Evolutionary conservation across 73 alveolate species (phyloP), one percentile per base, ranked within the genome.

Genomic region (Blepharisma japonicum): DNA sequence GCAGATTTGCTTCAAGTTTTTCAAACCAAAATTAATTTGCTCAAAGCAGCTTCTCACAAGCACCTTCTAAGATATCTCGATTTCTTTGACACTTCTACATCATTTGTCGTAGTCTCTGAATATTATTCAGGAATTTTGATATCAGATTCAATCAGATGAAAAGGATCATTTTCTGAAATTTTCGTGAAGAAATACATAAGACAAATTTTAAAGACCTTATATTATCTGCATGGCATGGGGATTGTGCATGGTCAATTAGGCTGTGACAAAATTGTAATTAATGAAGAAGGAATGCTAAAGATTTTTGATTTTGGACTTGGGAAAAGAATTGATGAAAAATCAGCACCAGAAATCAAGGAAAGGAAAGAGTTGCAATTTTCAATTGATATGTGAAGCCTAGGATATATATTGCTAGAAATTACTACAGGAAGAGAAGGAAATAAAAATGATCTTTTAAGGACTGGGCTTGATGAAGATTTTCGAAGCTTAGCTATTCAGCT

Each of bases 321-420:
- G n/a, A n/a, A n/a, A 25, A 25, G 23, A 20, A 18, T n/a, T 61
- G 18, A 61, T 61, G 74, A 61, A 25, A 14, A 14, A 14, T 61
- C 74, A 18, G 46, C 49, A 14, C 74, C 74, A 18, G 74, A 61
- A 25, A 9, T 25, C 18, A n/a, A 25, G 46, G 47, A 61, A 61
- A 39, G 74, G 14, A 61, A 25, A 39, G 74, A 61, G 14, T 25
- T 4, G 47, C 47, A 61, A 2, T 61, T 39, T 20, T 61, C 74
- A 18, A 5, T 8, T 61, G 74, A 61, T 61, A 61, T 61, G 14
- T 61, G 74, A 39, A 18, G 74, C 23, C 47, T 61, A 9, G 74
- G 74, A 0, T 9, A 14, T 2, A n/a, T 61, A 8, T n/a, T 61
- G 11, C 18, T 61, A 2, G 74, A 61, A 39, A 61, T 61, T n/a